Conservation (phyloP, 1,284 basidiomycete species). For the Pseudozyma tsukubaensis region DNA sequence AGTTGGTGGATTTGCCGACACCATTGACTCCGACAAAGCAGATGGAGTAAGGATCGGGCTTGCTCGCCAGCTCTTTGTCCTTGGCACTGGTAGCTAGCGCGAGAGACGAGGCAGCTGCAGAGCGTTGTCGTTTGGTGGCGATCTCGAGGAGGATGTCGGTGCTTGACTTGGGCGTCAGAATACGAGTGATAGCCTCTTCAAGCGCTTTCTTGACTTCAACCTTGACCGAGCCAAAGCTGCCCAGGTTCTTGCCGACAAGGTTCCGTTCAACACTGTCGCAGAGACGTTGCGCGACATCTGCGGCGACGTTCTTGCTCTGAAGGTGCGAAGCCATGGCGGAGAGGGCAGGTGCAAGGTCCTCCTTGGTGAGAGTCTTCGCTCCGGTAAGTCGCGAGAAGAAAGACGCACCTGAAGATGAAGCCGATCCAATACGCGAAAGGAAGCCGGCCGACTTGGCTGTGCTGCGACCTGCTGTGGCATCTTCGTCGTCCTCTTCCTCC, state of each 20-base stretch:
- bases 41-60: conserved; percentile 86
- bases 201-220: conserved; percentile 85
- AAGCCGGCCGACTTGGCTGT: conserved; percentile 70
- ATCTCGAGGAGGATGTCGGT: conserved; percentile 88
- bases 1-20: conserved; percentile 97
- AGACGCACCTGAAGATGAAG: conserved; percentile 36
- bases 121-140: conserved; percentile 70
- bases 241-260: conserved; percentile 79
- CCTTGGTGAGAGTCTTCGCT: conserved; percentile 80
- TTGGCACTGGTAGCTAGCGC: conserved; percentile 66
- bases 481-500: conserved; percentile 74
- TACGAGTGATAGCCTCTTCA: conserved; percentile 87
- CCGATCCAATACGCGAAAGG: conserved; percentile 73
- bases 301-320: conserved; percentile 98
- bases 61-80: conserved; percentile 70
- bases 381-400: conserved; percentile 74
- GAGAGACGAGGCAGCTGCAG: conserved; percentile 45
- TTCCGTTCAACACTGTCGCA: conserved; percentile 91
- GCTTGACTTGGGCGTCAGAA: conserved; percentile 94
- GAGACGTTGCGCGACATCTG: conserved; percentile 91
- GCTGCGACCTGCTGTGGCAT: conserved; percentile 25
- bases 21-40: conserved; percentile 99
- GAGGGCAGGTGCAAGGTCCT: conserved; percentile 87
- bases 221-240: conserved; percentile 73
- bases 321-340: conserved; percentile 96